Conservation (phyloP, 768 basidiomycete genomes). For the Sarcomyxa edulis region DNA sequence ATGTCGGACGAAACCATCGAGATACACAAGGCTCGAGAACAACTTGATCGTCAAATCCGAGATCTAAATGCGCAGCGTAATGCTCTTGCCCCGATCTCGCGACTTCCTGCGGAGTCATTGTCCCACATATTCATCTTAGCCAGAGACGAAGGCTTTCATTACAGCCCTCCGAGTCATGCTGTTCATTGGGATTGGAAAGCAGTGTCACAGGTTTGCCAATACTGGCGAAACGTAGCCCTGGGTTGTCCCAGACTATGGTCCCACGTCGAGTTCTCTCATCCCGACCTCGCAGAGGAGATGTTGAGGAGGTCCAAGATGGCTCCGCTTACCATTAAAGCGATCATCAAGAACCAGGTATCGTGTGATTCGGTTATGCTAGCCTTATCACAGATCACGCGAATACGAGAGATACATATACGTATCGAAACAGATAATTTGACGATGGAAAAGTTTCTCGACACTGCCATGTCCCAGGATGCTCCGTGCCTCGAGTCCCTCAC, state of each 20-base stretch:
- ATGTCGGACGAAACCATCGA: too few species aligned
- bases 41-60: too few species aligned
- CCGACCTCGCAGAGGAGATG: slow-evolving; percentile 35
- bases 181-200: slow-evolving; percentile 34
- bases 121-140: slow-evolving; percentile 26
- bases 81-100: slow-evolving; percentile 26
- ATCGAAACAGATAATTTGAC: slow-evolving; percentile 18
- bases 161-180: too few species aligned
- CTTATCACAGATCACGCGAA: slow-evolving; percentile 25
- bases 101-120: slow-evolving; percentile 36
- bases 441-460: too few species aligned
- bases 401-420: slow-evolving; percentile 25
- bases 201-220: slow-evolving; percentile 30
- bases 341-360: too few species aligned
- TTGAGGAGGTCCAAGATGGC: slow-evolving; percentile 37
- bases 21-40: too few species aligned
- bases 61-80: too few species aligned
- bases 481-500: slow-evolving; percentile 22
- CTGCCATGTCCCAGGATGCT: too few species aligned
- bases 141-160: too few species aligned
- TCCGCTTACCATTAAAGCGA: slow-evolving; percentile 23
- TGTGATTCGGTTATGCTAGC: slow-evolving; percentile 21
- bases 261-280: slow-evolving; percentile 22
- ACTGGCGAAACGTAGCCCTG: slow-evolving; percentile 39
- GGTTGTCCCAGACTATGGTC: slow-evolving; percentile 36